phyloP scores from a whole-genome alignment of 2,329 filamentous ascomycete genomes.

The Leptographium galeiforme region DNA sequence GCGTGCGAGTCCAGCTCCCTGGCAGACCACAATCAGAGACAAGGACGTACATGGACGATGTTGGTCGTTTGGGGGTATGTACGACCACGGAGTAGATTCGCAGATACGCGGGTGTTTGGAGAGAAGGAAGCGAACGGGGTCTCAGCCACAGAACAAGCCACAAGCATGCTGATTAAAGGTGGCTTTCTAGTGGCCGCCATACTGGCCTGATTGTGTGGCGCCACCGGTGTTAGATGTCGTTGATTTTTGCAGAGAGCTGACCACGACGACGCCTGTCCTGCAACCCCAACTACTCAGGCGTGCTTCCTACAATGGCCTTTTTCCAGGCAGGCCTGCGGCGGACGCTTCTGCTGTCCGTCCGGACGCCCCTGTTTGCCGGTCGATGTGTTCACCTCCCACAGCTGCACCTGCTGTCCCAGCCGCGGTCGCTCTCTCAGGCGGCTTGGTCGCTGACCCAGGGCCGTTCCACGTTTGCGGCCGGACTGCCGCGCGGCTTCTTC shows the following conservation, averaged over 20 bases:
- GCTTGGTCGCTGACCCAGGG: no score
- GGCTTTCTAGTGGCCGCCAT: neutral
- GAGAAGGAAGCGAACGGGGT: neutral
- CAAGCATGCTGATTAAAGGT: neutral
- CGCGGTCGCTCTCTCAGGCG: neutral
- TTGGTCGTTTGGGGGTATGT: no score
- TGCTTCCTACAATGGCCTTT: constrained; percentile 14
- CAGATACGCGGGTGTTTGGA: neutral
- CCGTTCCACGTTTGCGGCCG: neutral
- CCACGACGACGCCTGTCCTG: neutral
- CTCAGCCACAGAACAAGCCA: neutral
- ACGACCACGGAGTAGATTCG: neutral
- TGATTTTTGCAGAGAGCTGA: neutral
- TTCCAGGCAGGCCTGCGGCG: constrained; percentile 17
- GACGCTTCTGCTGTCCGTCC: constrained; percentile 13
- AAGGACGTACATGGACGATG: no score
- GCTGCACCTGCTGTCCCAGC: neutral
- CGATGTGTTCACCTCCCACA: constrained; percentile 26
- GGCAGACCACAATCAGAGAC: no score
- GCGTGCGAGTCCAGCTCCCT: no score
- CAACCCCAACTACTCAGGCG: neutral
- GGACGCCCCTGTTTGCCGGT: constrained; percentile 30
- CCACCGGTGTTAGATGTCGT: no score
- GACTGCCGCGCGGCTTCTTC: neutral
- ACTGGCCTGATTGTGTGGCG: neutral